These are phyloP conservation scores for Rhizopogon salebrosus DNA, from an alignment of 768 basidiomycete genomes.

Conservation along the genomic window DNA sequence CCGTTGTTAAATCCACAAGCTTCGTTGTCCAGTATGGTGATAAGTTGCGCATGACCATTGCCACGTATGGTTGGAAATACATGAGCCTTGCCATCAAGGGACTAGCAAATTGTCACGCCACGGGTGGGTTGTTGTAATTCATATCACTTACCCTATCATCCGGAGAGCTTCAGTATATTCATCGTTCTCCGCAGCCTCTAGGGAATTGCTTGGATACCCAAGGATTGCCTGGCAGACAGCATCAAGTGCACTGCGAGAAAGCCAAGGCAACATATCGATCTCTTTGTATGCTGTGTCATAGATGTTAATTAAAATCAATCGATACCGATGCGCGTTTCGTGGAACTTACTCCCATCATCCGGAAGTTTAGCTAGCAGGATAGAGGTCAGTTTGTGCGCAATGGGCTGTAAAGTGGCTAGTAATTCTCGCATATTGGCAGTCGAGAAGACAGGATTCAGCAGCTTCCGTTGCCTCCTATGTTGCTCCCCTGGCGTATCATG, in stretches of 20 bases:
- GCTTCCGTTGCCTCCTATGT: neutral
- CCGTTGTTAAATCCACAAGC: neutral
- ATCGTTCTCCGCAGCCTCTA: conserved; percentile 11
- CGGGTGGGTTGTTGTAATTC: too few relatives aligned
- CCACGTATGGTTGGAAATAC: neutral
- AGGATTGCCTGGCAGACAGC: conserved; percentile 15
- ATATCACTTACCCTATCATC: neutral
- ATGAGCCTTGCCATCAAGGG: neutral
- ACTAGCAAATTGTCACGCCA: too few relatives aligned
- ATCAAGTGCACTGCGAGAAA: conserved; percentile 13
- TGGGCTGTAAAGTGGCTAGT: conserved; percentile 10
- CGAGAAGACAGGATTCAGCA: conserved; percentile 1
- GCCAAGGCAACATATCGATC: conserved; percentile 28
- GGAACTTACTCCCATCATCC: too few relatives aligned
- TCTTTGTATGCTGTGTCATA: conserved; percentile 17
- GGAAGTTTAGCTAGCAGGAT: conserved; percentile 1
- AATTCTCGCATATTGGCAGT: neutral
- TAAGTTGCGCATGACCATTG: neutral
- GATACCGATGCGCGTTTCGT: neutral
- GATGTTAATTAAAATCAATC: conserved; percentile 2
- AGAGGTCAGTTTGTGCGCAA: conserved; percentile 10
- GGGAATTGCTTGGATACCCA: conserved; percentile 15
- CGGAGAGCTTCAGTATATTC: neutral
- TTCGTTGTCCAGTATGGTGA: neutral
- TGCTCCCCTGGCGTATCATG: conserved; percentile 1